Evolutionary conservation across 768 basidiomycete genomes (phyloP), one percentile per base, ranked within the genome.

Genomic region (Gloeopeniophorella convolvens): DNA sequence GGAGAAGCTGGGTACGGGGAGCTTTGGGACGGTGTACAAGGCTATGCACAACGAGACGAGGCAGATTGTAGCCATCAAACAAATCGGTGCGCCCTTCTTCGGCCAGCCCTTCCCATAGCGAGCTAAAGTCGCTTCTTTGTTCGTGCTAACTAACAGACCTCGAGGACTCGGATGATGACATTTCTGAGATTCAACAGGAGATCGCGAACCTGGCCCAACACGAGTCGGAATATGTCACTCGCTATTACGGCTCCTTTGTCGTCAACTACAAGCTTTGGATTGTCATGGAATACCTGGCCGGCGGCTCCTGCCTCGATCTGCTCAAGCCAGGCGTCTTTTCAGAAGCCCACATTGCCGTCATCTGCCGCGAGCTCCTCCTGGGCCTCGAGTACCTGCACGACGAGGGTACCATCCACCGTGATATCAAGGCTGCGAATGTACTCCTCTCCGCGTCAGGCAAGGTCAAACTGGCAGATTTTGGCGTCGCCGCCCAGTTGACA

Each of bases 201-300:
- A 99, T 99, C 58, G 89, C 93, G 16, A 96, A 89, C 66, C 77
- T 99, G 24, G 90, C 93, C 1, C 89, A 89, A 59, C 95, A 93
- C 70, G 92, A 94, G 65, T 97, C 94, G 4, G 91, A 93, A 70
- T 92, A 90, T 66, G 90, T 99, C 45, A 98, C 96, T 34, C 77
- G 86, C 39, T 98, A 98, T 66, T 97, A 96, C 62, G 94, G 92
- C 37, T 93, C 91, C 41, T 99, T 99, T 67, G 91, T 99, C 46
- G 83, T 91, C 57, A 83, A 88, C 30, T 98, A 95, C 74, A 95
- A 97, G 68, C 75, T 99, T 20, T 99, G 96, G 96, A 99, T 99
- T 63, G 72, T 99, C 62, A 98, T 99, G 96, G 96, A 99, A 68
- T 99, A 91, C 68, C 84, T 98, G 46, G 93, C 92, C 0, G 96